A percentile compares a stretch with the other conserved stretches of the same genome.
Evolutionary conservation across 441 rosid species (phyloP).

Genomic region (Rhodomyrtus psidioides): DNA sequence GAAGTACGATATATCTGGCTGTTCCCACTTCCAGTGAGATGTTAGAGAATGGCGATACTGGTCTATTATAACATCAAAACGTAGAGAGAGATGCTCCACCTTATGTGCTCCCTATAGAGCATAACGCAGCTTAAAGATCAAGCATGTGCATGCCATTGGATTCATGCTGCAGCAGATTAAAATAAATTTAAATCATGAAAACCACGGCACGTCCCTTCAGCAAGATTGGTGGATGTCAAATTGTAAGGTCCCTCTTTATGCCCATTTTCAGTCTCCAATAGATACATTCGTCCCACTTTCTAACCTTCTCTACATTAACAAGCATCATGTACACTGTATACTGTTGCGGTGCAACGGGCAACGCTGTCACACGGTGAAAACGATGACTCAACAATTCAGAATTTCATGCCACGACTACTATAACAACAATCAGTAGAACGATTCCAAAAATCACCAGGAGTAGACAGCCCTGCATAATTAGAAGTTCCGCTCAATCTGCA

Average conservation of each 20-base stretch:
- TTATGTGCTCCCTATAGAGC: not conserved
- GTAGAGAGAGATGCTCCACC: not conserved
- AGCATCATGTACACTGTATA: not conserved
- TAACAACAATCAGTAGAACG: slow-evolving; percentile 41
- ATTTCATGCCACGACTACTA: slow-evolving; percentile 35
- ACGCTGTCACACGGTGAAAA: not conserved
- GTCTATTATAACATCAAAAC: not conserved
- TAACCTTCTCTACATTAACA: not conserved
- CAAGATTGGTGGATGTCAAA: not conserved
- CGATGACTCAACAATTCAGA: not conserved
- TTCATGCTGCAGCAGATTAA: not conserved
- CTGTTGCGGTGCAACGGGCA: not conserved
- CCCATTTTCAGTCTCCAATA: not conserved
- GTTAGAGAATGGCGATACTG: not conserved
- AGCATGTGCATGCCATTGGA: not conserved
- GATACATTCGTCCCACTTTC: not conserved
- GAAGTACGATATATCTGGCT: not conserved
- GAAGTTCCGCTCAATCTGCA: not conserved
- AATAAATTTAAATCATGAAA: not conserved
- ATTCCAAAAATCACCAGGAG: slow-evolving; percentile 52
- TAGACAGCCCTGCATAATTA: slow-evolving; percentile 46
- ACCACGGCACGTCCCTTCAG: not conserved
- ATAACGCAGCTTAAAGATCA: not conserved
- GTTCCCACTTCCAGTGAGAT: not conserved
- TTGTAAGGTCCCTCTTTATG: not conserved